Percentiles rank a stretch among this genome's conserved stretches.
phyloP scores from a whole-genome alignment of 2,329 filamentous ascomycete genomes.

The Trichoderma sp. region DNA sequence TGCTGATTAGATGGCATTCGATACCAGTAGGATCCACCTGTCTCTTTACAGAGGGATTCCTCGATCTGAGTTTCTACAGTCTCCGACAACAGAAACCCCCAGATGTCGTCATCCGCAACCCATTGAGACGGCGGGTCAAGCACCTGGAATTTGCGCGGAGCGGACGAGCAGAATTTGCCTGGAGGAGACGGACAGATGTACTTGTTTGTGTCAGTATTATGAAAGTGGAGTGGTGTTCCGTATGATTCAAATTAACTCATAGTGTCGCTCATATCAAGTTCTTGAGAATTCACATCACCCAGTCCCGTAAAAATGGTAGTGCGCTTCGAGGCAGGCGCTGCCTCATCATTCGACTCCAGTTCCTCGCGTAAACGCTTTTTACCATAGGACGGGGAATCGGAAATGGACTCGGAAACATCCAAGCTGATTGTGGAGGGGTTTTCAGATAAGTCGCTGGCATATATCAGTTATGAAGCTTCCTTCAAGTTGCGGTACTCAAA shows the following conservation, averaged over 20 bases:
- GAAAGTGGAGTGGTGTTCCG: too few species aligned
- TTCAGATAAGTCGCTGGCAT: not conserved
- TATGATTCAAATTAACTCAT: not conserved
- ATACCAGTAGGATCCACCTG: not conserved
- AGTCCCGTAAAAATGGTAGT: not conserved
- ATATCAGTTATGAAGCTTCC: not conserved
- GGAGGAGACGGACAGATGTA: not conserved
- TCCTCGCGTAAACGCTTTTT: not conserved
- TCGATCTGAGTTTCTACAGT: not conserved
- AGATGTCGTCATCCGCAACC: not conserved
- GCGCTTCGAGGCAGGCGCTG: conserved; percentile 10
- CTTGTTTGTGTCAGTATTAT: not conserved
- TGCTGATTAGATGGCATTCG: not conserved
- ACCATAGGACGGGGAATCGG: not conserved
- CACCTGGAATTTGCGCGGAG: not conserved
- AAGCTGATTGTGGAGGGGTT: not conserved
- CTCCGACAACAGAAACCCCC: not conserved
- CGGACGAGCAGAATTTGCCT: not conserved
- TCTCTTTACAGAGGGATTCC: not conserved
- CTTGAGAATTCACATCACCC: not conserved
- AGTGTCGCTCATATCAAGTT: not conserved
- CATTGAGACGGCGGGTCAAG: not conserved
- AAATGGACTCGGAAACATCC: not conserved
- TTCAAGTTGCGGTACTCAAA: not conserved
- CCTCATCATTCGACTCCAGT: not conserved